Evolutionary conservation across 768 basidiomycete genomes (phyloP).

Genomic region (Tulasnella calospora): DNA sequence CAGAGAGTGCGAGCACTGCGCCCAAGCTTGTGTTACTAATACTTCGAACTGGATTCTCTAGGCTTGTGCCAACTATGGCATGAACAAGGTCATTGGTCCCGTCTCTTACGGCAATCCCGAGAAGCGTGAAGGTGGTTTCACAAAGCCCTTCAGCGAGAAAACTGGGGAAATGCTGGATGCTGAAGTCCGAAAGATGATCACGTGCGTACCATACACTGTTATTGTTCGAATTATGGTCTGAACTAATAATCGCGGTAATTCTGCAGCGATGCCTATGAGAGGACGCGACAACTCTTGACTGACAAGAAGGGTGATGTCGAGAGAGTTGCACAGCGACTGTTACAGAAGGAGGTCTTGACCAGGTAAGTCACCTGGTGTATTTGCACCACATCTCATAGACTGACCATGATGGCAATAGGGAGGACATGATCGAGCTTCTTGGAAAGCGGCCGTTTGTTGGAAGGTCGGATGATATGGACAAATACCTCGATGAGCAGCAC

Average conservation of each 20-base stretch:
- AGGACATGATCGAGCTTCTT: constrained; percentile 80
- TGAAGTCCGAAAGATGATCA: constrained; percentile 95
- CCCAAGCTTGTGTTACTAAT: background rate
- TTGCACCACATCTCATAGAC: background rate
- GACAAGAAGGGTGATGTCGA: constrained; percentile 83
- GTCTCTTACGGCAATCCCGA: constrained; percentile 92
- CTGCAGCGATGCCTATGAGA: constrained; percentile 64
- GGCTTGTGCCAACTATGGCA: constrained; percentile 91
- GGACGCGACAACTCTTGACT: constrained; percentile 76
- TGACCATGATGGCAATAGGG: constrained; percentile 43
- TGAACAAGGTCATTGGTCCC: constrained; percentile 92
- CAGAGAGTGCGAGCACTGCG: constrained; percentile 9
- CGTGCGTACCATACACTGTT: constrained; percentile 39
- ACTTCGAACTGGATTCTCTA: background rate
- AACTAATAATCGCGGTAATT: constrained; percentile 5
- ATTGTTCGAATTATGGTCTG: background rate
- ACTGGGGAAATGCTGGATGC: constrained; percentile 89
- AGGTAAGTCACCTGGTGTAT: constrained; percentile 49
- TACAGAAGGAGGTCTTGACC: constrained; percentile 95
- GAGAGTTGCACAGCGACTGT: constrained; percentile 81
- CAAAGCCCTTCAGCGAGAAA: constrained; percentile 97
- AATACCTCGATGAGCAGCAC: constrained; percentile 73
- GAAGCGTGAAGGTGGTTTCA: constrained; percentile 79
- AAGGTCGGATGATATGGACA: constrained; percentile 89
- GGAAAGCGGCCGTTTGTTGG: constrained; percentile 78